These are phyloP conservation scores for Monosporascus sp. DNA, from an alignment of 2,329 filamentous ascomycete species.

Conservation along the genomic window DNA sequence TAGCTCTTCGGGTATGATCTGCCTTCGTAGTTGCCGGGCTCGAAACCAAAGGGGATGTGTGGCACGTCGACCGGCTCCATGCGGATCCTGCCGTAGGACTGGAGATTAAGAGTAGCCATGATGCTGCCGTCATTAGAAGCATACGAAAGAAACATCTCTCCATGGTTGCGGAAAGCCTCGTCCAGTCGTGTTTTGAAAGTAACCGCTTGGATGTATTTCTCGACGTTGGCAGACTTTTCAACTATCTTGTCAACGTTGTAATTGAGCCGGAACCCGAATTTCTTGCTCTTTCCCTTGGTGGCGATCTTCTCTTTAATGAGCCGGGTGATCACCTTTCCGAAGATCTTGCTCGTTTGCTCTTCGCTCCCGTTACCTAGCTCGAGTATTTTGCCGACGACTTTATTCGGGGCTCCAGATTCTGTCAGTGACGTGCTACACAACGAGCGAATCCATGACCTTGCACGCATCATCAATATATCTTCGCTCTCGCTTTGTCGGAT, in stretches of 20 bases:
- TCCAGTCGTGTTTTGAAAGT: slow-evolving; percentile 58
- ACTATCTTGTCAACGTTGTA: slow-evolving; percentile 53
- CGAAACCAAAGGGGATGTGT: slow-evolving; percentile 63
- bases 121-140: slow-evolving; percentile 58
- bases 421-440: slow-evolving; percentile 45
- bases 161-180: slow-evolving; percentile 35
- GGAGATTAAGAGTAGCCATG: slow-evolving; percentile 62
- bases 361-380: slow-evolving; percentile 38
- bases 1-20: slow-evolving; percentile 61
- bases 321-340: slow-evolving; percentile 42
- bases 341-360: slow-evolving; percentile 35
- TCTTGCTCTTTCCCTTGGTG: slow-evolving; percentile 53
- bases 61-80: slow-evolving; percentile 51
- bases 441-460: slow-evolving; percentile 55
- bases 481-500: slow-evolving; percentile 15
- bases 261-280: slow-evolving; percentile 57
- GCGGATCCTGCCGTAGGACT: slow-evolving; percentile 51
- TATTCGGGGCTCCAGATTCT: slow-evolving; percentile 31
- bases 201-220: slow-evolving; percentile 53
- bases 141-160: slow-evolving; percentile 21
- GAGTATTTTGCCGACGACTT: slow-evolving; percentile 46
- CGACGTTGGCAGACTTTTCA: slow-evolving; percentile 46
- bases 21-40: slow-evolving; percentile 65
- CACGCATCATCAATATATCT: slow-evolving; percentile 33
- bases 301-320: slow-evolving; percentile 49